These are phyloP conservation scores for Chrysoporthe puriensis DNA, from an alignment of 2,329 filamentous ascomycete species.

Conservation along the genomic window DNA sequence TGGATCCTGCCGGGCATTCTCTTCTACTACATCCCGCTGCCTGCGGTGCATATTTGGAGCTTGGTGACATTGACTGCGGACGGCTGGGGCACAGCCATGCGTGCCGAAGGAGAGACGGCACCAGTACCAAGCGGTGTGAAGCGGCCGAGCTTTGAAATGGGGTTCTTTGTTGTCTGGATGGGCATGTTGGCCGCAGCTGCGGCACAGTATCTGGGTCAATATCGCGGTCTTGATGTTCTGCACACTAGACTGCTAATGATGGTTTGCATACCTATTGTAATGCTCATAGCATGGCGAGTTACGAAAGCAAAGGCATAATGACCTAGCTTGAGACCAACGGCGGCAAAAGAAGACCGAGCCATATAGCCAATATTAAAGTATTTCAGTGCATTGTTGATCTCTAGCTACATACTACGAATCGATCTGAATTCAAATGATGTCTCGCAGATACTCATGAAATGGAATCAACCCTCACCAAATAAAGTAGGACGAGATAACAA, in stretches of 20 bases:
- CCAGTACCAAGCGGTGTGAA: constrained; percentile 31
- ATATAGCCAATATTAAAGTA: too few species aligned
- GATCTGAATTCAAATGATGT: too few species aligned
- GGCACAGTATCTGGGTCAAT: constrained; percentile 18
- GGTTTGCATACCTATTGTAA: neutral
- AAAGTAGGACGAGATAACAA: too few species aligned
- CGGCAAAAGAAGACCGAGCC: too few species aligned
- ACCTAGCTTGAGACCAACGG: too few species aligned
- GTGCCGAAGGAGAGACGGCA: constrained; percentile 35
- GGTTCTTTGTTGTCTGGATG: constrained; percentile 39
- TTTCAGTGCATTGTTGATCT: too few species aligned
- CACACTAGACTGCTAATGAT: constrained; percentile 11
- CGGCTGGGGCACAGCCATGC: constrained; percentile 42
- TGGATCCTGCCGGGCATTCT: constrained; percentile 35
- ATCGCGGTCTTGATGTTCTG: neutral
- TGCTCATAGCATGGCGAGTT: constrained; percentile 7
- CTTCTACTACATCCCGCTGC: constrained; percentile 41
- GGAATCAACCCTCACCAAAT: too few species aligned
- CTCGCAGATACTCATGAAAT: neutral
- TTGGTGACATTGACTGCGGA: constrained; percentile 39
- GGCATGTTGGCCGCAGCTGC: constrained; percentile 35
- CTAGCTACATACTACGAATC: too few species aligned
- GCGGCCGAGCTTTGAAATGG: constrained; percentile 34
- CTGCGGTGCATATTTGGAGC: constrained; percentile 41
- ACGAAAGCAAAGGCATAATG: constrained; percentile 2